Conservation (phyloP, 495 filamentous ascomycete species). For the Xylaria castorea region DNA sequence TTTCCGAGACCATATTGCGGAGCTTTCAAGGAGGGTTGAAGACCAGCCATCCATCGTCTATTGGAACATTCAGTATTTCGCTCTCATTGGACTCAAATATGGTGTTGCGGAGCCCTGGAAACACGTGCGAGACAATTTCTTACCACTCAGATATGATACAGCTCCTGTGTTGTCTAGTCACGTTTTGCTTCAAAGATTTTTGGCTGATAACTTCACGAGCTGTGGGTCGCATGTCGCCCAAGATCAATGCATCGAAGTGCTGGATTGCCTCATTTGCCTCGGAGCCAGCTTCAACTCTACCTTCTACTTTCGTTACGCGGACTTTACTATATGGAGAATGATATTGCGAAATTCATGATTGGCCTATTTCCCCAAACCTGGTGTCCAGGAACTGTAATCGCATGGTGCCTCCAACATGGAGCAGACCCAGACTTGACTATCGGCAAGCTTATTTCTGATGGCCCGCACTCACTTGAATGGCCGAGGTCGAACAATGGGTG, state of each 20-base stretch:
- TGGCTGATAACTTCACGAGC: fast-evolving
- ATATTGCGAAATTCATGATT: neutral
- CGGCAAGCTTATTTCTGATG: neutral
- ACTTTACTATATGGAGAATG: neutral
- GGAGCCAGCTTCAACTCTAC: neutral
- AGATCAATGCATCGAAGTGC: neutral
- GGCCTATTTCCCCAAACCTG: neutral
- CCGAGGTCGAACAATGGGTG: neutral
- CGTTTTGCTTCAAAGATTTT: too few species aligned
- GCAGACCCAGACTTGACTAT: constrained; percentile 6
- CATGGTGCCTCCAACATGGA: constrained; percentile 9
- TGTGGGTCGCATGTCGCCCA: neutral
- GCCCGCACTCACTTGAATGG: neutral
- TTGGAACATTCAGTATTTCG: neutral
- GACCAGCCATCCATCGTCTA: neutral
- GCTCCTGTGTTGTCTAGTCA: too few species aligned
- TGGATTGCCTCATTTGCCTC: neutral
- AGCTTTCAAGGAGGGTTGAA: neutral
- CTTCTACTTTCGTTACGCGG: too few species aligned
- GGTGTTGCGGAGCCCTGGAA: neutral
- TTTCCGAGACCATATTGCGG: neutral
- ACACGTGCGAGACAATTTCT: neutral
- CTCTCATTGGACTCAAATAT: neutral
- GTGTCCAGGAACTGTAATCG: neutral
- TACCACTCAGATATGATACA: neutral